Base-by-base conservation (phyloP, 805 yeast genomes). In the Wickerhamiella dianesei region DNA sequence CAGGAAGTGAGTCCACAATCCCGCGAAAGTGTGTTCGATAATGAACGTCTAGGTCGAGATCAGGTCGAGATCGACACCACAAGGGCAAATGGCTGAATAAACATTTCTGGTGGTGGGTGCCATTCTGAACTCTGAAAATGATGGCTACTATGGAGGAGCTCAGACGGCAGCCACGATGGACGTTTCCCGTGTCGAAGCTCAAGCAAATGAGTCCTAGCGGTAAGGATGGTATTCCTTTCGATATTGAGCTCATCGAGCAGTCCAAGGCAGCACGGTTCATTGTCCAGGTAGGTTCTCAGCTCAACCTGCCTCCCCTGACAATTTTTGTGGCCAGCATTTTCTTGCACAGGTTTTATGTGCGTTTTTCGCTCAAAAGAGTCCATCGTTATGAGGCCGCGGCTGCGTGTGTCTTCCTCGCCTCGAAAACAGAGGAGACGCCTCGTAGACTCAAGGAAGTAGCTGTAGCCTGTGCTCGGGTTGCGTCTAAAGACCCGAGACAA, bases 331-430 rank as follows among this genome's bases (percentile, higher is more conserved):
- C 79, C 0, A 58, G 74, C 20, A 63, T 62, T 14, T 70, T 64
- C 49, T 62, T 75, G 45, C 80, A 75, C 50, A 60, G 80, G 44
- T 75, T 73, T 56, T 76, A 74, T 55, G 68, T 71, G 69, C 60
- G 74, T 21, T 59, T 62, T 45, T 68, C 73, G 35, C 53, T 74
- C 44, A 59, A 61, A 37, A 57, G 62, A 40, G 62, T 62, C 50
- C 79, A 74, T 49, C 68, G 69, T 44, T 76, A 69, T 51, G 76
- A 76, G 48, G 63, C 70, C 5, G 78, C 71, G 0, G 76, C 75
- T 1, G 68, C 77, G 2, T 59, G 73, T 25, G 52, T 76, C 16
- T 75, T 75, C 52, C 59, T 75, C 21, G 78, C 78, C 3, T 66
- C 75, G 46, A 75, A 75, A 50, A 67, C 74, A 5, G 77, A 75